Evolutionary conservation across 2,329 filamentous ascomycete species (phyloP), one percentile per base, ranked within the genome.

Genomic region (Balansia obtecta): DNA sequence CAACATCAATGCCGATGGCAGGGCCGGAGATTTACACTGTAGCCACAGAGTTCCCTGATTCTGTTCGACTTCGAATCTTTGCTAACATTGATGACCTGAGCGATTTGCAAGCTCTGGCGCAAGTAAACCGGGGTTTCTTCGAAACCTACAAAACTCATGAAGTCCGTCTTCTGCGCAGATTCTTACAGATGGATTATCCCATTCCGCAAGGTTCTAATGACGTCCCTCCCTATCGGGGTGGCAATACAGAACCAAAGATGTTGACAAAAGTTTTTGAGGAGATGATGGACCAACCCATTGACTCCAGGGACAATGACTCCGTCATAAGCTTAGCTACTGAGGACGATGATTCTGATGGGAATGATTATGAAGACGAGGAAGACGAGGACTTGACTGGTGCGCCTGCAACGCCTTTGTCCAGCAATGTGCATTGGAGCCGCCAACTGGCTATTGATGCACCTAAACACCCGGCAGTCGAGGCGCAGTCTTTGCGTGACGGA

Each of bases 61-160:
- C 56, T 1, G 58, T 73, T 12, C 65, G 66, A 13, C 55, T 73
- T 10, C 64, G 61, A 8, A 68, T 76, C 11, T 57, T 77, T 18
- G 57, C 63, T 7, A 58, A 67, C 2, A 54, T 74, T 2, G 67
- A 68, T 4, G 60, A 65, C 12, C 55, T 71, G 6, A 61, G 67
- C 2, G 72, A 76, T 53, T 58, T 76, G 10, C 66, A 68, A 44
- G 61, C 67, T 1, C 63, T 67, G 0, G 73, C 73, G 0, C 64
- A 70, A 62, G 61, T 68, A 20, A 71, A 66, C 52, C 66, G 64
- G 40, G 59, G 58, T 4, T 74, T 73, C 53, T 75, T 73, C 39
- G 61, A 63, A 7, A 68, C 68, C 2, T 76, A 71, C 50, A 70
- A 73, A 58, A 63, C 63, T 41, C 66, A 75, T 49, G 70, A 75